A percentile compares a stretch with the other conserved stretches of the same genome.
Conservation (phyloP, 106 monocot species). For the Dactylorhiza incarnata region DNA sequence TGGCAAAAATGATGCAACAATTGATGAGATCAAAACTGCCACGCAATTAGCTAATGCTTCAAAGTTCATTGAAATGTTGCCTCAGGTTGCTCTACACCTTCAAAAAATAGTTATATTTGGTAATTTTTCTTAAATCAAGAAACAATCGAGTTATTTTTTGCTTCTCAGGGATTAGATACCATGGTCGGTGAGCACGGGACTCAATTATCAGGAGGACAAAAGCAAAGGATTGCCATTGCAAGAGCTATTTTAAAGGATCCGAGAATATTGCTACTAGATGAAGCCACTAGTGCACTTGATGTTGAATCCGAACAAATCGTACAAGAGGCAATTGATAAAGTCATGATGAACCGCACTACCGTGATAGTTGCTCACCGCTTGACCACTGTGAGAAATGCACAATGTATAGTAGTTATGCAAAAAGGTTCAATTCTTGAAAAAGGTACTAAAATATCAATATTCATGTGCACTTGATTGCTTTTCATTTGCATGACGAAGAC, state of each 20-base stretch:
- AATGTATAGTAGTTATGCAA: slow-evolving; percentile 46
- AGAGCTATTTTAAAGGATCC: slow-evolving; percentile 43
- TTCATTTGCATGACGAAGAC: not conserved
- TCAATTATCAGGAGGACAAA: slow-evolving; percentile 49
- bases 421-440: slow-evolving; percentile 50
- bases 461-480: not conserved
- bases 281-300: slow-evolving; percentile 62
- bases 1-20: slow-evolving; percentile 37
- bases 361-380: slow-evolving; percentile 61
- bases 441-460: slow-evolving; percentile 21
- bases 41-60: slow-evolving; percentile 40
- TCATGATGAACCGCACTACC: slow-evolving; percentile 56
- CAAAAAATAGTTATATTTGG: not conserved
- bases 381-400: slow-evolving; percentile 55
- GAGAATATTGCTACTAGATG: slow-evolving; percentile 38
- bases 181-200: slow-evolving; percentile 59
- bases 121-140: no score
- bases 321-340: slow-evolving; percentile 56
- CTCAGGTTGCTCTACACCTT: slow-evolving; percentile 10
- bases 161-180: slow-evolving; percentile 46
- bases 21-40: slow-evolving; percentile 38
- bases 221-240: slow-evolving; percentile 47
- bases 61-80: slow-evolving; percentile 19
- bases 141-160: not conserved
- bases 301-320: slow-evolving; percentile 56